Conservation (phyloP, 306 rosid genomes). For the Castanea mollissima region DNA sequence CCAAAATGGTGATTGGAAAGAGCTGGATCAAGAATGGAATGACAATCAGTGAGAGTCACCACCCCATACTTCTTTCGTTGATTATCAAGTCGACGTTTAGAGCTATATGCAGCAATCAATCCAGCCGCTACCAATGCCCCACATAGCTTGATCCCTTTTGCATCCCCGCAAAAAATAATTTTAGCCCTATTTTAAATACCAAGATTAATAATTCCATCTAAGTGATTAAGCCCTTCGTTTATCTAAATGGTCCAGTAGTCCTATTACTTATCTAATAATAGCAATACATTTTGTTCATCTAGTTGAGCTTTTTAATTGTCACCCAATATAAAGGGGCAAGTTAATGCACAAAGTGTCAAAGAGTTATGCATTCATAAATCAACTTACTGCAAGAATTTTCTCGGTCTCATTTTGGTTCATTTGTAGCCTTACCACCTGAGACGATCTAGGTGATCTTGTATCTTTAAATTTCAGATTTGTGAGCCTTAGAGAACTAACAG, state of each 20-base stretch:
- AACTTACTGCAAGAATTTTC: constrained; percentile 41
- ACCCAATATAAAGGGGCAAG: too few relatives aligned
- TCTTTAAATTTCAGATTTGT: constrained; percentile 53
- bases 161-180: constrained; percentile 41
- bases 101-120: constrained; percentile 45
- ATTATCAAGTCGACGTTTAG: constrained; percentile 9
- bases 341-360: too few relatives aligned
- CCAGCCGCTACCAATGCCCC: constrained; percentile 60
- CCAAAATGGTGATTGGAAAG: constrained; percentile 47
- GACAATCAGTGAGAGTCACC: constrained; percentile 52
- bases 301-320: neutral
- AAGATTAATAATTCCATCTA: neutral
- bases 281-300: neutral
- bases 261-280: neutral
- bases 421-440: constrained; percentile 51
- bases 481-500: constrained; percentile 42
- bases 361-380: neutral
- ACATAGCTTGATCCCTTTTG: constrained; percentile 52
- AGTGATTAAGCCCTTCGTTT: neutral
- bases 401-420: constrained; percentile 35
- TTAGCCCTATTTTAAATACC: neutral
- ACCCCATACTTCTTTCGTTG: constrained; percentile 51
- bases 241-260: too few relatives aligned
- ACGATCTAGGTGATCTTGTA: constrained; percentile 21
- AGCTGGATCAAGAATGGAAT: constrained; percentile 41